Base-by-base conservation (phyloP, 2,329 filamentous ascomycete species). In the Metarhizium anisopliae region DNA sequence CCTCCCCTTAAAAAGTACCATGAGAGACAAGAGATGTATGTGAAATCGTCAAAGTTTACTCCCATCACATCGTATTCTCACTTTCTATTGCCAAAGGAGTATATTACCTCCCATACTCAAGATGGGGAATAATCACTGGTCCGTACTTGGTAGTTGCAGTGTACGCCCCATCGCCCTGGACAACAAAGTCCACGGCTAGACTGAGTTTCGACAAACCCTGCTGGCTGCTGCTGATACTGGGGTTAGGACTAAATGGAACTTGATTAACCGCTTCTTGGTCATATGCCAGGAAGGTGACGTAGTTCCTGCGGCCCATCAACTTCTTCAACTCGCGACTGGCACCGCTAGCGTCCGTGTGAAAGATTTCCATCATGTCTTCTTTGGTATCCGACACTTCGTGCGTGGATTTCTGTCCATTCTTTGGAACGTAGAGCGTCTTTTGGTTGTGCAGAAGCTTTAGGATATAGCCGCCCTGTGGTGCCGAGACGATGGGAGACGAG, bases 351-450 rank as follows among this genome's bases (percentile, higher is more conserved):
- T 99, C 94, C 7, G 87, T 89, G 65, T 94, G 90, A 80, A 99
- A 99, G 62, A 99, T 95, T 76, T 99, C 94, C 89, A 99, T 95
- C 94, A 99, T 99, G 73, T 99, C 94, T 71, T 99, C 94, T 72
- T 99, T 97, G 50, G 94, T 99, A 69, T 99, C 94, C 2, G 86
- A 88, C 1, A 89, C 81, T 60, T 86, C 81, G 59, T 90, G 83
- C 2, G 80, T 87, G 1, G 87, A 85, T 61, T 83, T 82, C 56
- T 90, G 84, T 1, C 93, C 93, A 70, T 99, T 99, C 55, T 82
- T 79, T 0, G 94, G 94, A 55, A 99, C 80, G 70, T 96, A 99
- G 32, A 97, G 83, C 42, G 89, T 83, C 71, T 93, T 94, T 74
- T 92, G 93, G 77, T 88, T 94, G 77, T 97, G 91, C n/a, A 99